These are phyloP conservation scores for Eragrostis tef DNA, from an alignment of 202 grass and related monocot species.

Conservation along the genomic window DNA sequence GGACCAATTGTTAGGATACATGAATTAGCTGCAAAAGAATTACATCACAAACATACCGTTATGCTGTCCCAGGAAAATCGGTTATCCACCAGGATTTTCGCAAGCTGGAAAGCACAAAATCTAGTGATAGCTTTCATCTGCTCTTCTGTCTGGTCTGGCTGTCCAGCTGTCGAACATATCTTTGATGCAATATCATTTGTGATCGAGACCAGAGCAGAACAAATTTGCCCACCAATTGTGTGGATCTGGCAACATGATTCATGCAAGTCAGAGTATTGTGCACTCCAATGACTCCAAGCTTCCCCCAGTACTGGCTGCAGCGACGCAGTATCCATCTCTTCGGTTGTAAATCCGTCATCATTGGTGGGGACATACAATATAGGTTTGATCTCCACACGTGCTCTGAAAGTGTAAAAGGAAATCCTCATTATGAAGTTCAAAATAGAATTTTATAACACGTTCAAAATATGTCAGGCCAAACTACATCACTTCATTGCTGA, in stretches of 20 bases:
- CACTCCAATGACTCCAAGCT: slow-evolving; percentile 39
- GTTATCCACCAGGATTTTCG: slow-evolving; percentile 62
- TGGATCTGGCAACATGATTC: slow-evolving; percentile 62
- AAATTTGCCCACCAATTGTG: slow-evolving; percentile 56
- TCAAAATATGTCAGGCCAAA: slow-evolving; percentile 25
- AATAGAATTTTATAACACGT: slow-evolving; percentile 6
- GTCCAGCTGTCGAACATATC: slow-evolving; percentile 49
- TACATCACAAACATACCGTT: slow-evolving; percentile 42
- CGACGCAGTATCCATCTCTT: slow-evolving; percentile 37
- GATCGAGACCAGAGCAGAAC: slow-evolving; percentile 68
- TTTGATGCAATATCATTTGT: slow-evolving; percentile 57
- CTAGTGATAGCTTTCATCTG: slow-evolving; percentile 61
- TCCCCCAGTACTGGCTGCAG: slow-evolving; percentile 40
- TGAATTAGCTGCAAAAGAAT: not conserved
- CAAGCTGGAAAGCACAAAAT: slow-evolving; percentile 59
- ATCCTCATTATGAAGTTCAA: not conserved
- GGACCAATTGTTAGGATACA: slow-evolving; percentile 34
- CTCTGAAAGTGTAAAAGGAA: slow-evolving; percentile 55
- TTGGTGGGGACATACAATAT: slow-evolving; percentile 56
- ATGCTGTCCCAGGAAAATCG: slow-evolving; percentile 64
- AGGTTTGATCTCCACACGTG: slow-evolving; percentile 83
- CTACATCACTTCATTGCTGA: slow-evolving; percentile 11
- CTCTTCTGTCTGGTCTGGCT: slow-evolving; percentile 46
- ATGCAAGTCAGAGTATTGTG: slow-evolving; percentile 45
- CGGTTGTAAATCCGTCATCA: slow-evolving; percentile 38